These are phyloP conservation scores for Lenwebbia sp. DNA, from an alignment of 345 rosid species.

Conservation along the genomic window DNA sequence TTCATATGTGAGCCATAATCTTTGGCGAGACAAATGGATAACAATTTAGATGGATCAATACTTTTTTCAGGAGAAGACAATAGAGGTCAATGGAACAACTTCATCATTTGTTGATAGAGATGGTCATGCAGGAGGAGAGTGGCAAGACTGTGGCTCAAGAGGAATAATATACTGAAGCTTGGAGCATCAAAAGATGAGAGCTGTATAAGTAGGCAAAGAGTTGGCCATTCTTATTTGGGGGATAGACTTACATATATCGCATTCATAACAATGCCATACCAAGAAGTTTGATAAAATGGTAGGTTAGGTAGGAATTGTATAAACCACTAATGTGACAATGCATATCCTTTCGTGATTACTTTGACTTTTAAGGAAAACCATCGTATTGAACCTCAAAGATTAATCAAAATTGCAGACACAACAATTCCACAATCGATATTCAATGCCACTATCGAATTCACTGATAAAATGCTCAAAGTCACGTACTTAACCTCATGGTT, in stretches of 20 bases:
- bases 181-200: neutral
- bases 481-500: neutral
- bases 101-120: neutral
- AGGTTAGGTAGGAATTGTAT: neutral
- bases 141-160: neutral
- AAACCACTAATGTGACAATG: neutral
- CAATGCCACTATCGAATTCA: neutral
- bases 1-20: neutral
- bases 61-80: neutral
- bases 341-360: neutral
- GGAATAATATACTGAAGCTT: neutral
- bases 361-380: neutral
- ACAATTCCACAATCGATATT: fast-evolving
- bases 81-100: neutral
- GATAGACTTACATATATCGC: neutral
- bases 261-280: neutral
- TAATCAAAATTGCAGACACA: neutral
- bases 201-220: neutral
- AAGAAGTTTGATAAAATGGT: neutral
- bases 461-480: neutral
- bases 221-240: neutral
- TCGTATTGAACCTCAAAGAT: neutral
- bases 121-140: neutral
- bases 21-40: neutral
- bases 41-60: neutral